phyloP scores from a whole-genome alignment of 306 rosid species.

The Castanea crenata region DNA sequence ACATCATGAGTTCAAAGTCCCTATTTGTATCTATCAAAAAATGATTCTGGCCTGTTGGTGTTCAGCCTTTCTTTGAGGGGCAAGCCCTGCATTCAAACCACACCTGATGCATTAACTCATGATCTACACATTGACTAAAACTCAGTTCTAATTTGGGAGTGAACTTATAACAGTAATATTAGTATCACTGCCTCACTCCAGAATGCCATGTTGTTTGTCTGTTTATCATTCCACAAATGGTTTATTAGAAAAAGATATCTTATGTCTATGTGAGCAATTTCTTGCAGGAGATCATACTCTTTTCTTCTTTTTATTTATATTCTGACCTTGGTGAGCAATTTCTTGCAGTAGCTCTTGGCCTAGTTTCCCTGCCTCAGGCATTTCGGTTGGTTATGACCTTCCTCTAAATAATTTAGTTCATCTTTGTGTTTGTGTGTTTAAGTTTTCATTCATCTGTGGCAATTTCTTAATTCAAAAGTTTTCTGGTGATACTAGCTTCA shows the following conservation, averaged over 20 bases:
- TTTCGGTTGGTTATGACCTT: slow-evolving; percentile 48
- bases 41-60: not conserved
- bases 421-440: not conserved
- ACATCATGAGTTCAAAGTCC: too few species aligned
- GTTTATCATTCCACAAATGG: not conserved
- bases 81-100: not conserved
- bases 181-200: not conserved
- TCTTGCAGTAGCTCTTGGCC: slow-evolving; percentile 67
- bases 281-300: slow-evolving; percentile 52
- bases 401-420: not conserved
- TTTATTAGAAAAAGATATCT: not conserved
- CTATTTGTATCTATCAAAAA: not conserved
- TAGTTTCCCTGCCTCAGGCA: slow-evolving; percentile 48
- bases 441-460: not conserved
- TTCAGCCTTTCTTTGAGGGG: not conserved
- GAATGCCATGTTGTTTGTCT: not conserved
- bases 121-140: not conserved
- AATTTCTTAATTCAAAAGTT: not conserved
- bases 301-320: too few species aligned
- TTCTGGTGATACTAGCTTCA: slow-evolving; percentile 34
- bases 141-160: not conserved
- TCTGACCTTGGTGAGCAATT: slow-evolving; percentile 3
- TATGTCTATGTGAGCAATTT: not conserved
- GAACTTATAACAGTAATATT: not conserved
- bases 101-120: not conserved